A percentile compares a stretch with the other conserved stretches of the same genome.
Evolutionary conservation across 148 eudicot genomes (phyloP).

Genomic region (Amaranthus palmeri): DNA sequence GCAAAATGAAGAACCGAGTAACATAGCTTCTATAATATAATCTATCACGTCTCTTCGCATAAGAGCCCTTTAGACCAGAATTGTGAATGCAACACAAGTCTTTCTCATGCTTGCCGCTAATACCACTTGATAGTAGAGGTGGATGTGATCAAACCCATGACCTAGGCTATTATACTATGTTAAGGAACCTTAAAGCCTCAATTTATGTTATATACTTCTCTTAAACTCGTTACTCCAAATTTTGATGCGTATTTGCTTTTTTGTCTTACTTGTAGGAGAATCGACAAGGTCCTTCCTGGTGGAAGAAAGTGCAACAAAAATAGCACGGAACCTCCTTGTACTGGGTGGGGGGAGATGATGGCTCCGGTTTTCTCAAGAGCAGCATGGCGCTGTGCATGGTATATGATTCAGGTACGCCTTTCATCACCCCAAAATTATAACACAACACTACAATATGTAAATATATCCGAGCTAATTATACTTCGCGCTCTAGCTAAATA

Average conservation of each 20-base stretch:
- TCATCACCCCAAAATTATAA: neutral
- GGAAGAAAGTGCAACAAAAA: slow-evolving; percentile 42
- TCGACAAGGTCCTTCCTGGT: slow-evolving; percentile 32
- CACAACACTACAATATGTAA: too few species aligned
- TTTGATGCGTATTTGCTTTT: neutral
- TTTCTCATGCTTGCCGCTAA: too few species aligned
- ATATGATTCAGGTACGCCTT: slow-evolving; percentile 57
- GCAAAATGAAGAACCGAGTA: too few species aligned
- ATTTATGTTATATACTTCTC: neutral
- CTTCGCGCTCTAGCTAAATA: neutral
- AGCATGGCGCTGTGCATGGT: slow-evolving; percentile 70
- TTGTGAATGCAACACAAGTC: too few species aligned
- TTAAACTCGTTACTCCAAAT: neutral
- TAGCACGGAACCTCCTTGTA: slow-evolving; percentile 60
- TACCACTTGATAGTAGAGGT: too few species aligned
- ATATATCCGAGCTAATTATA: neutral
- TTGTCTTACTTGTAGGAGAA: slow-evolving; percentile 37
- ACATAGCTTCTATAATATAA: too few species aligned
- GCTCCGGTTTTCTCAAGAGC: slow-evolving; percentile 69
- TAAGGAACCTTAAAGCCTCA: neutral
- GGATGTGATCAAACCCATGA: too few species aligned
- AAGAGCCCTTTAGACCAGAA: too few species aligned
- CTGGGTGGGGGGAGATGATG: slow-evolving; percentile 73
- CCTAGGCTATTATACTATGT: too few species aligned
- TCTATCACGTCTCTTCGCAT: too few species aligned